Percentiles rank a stretch among this genome's conserved stretches.
Evolutionary conservation across 2,329 filamentous ascomycete species (phyloP).

Genomic region (Ceratocystis harringtonii): DNA sequence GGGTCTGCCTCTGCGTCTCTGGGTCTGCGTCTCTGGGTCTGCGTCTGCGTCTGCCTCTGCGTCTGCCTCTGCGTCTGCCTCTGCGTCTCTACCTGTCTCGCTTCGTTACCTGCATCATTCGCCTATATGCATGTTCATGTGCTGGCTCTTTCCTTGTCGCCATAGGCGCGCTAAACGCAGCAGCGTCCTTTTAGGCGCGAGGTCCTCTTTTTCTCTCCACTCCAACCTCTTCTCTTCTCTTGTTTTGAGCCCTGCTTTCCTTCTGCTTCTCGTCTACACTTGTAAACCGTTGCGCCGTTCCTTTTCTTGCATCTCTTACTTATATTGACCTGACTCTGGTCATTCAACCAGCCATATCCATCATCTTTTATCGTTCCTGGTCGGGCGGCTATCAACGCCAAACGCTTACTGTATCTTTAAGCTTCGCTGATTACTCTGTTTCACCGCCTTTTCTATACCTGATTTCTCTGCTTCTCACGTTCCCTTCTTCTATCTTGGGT

Average conservation of each 20-base stretch:
- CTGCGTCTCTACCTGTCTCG: too few species aligned
- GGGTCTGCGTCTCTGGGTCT: too few species aligned
- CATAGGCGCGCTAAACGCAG: not conserved
- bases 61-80: too few species aligned
- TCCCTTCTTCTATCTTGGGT: not conserved
- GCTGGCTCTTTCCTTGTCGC: not conserved
- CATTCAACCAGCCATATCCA: not conserved
- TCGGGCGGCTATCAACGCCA: not conserved
- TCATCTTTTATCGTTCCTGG: not conserved
- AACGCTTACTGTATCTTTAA: not conserved
- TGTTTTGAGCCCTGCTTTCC: not conserved
- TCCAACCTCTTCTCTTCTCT: not conserved
- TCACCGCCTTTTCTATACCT: constrained; percentile 3
- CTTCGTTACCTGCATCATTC: too few species aligned
- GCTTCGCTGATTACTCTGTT: not conserved
- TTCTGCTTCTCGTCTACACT: not conserved
- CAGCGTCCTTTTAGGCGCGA: not conserved
- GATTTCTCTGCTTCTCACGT: not conserved
- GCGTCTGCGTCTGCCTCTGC: too few species aligned
- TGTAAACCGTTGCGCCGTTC: not conserved
- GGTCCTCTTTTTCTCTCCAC: not conserved
- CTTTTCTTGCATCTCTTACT: not conserved
- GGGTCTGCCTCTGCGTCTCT: too few species aligned
- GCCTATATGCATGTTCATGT: too few species aligned
- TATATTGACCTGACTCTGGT: not conserved